Conservation (phyloP, 805 yeast species). For the Candida verbasci region DNA sequence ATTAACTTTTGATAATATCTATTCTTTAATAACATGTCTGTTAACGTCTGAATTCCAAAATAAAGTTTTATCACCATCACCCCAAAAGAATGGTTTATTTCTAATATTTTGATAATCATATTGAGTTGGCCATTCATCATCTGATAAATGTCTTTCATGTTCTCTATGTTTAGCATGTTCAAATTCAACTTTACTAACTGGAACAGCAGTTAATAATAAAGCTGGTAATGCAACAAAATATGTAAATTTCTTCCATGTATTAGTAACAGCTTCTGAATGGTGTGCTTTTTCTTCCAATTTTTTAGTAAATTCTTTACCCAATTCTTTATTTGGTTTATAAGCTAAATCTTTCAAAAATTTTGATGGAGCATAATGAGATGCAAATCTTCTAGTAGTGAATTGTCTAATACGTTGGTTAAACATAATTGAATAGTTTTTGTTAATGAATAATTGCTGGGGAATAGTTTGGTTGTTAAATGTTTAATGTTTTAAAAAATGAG, state of each 20-base stretch:
- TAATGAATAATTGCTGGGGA: neutral
- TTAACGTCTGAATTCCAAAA: conserved; percentile 94
- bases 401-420: conserved; percentile 25
- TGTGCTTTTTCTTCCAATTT: conserved; percentile 60
- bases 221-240: conserved; percentile 80
- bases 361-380: conserved; percentile 38
- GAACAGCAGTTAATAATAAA: conserved; percentile 67
- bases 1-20: no score
- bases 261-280: conserved; percentile 76
- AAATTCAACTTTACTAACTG: conserved; percentile 76
- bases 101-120: conserved; percentile 91
- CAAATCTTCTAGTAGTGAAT: conserved; percentile 38
- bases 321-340: conserved; percentile 47
- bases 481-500: conserved; percentile 2
- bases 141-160: conserved; percentile 68
- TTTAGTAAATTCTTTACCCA: conserved; percentile 68
- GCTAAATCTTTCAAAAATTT: conserved; percentile 38
- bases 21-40: conserved; percentile 61
- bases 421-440: conserved; percentile 17
- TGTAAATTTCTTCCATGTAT: conserved; percentile 83
- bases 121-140: conserved; percentile 90
- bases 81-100: conserved; percentile 91
- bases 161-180: conserved; percentile 90
- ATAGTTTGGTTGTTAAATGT: neutral
- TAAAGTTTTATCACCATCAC: conserved; percentile 94